Conservation (phyloP, 2,329 filamentous ascomycete genomes). For the Colletotrichum navitas region DNA sequence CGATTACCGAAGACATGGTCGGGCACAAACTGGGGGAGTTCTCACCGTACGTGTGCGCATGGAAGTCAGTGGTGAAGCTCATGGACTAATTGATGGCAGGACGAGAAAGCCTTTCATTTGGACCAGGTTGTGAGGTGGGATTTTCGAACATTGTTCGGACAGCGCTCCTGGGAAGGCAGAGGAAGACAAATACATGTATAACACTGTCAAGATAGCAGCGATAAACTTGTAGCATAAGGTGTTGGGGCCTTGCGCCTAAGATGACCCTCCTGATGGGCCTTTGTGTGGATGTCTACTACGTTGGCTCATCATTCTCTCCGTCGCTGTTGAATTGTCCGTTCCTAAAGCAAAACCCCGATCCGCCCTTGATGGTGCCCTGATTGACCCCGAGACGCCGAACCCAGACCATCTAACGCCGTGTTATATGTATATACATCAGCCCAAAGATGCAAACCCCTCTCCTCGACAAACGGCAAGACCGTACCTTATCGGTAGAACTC, state of each 20-base stretch:
- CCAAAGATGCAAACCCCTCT: neutral
- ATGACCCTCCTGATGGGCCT: slow-evolving; percentile 14
- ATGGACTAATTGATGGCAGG: slow-evolving; percentile 49
- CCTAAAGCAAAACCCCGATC: neutral
- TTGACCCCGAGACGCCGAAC: slow-evolving; percentile 36
- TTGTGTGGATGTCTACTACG: slow-evolving; percentile 2
- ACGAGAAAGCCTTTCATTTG: slow-evolving; percentile 71
- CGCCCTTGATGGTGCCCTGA: slow-evolving; percentile 13
- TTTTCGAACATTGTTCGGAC: neutral
- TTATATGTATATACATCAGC: slow-evolving; percentile 32
- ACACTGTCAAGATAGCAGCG: slow-evolving; percentile 40
- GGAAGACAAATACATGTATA: slow-evolving; percentile 34
- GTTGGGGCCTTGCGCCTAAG: slow-evolving; percentile 26
- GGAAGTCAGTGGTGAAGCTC: neutral
- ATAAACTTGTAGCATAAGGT: slow-evolving; percentile 34
- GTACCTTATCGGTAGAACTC: slow-evolving; percentile 86
- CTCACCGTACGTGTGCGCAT: slow-evolving; percentile 75
- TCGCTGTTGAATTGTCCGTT: slow-evolving; percentile 1
- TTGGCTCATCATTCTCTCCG: slow-evolving; percentile 14
- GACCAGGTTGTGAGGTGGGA: slow-evolving; percentile 43
- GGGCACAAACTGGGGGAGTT: slow-evolving; percentile 96
- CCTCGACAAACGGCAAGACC: neutral
- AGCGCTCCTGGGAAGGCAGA: slow-evolving; percentile 7
- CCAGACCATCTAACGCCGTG: slow-evolving; percentile 34
- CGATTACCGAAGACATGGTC: slow-evolving; percentile 95